Base-by-base conservation (phyloP, 192 early-diverging fungal species). In the Dimargaris cristalligena region DNA sequence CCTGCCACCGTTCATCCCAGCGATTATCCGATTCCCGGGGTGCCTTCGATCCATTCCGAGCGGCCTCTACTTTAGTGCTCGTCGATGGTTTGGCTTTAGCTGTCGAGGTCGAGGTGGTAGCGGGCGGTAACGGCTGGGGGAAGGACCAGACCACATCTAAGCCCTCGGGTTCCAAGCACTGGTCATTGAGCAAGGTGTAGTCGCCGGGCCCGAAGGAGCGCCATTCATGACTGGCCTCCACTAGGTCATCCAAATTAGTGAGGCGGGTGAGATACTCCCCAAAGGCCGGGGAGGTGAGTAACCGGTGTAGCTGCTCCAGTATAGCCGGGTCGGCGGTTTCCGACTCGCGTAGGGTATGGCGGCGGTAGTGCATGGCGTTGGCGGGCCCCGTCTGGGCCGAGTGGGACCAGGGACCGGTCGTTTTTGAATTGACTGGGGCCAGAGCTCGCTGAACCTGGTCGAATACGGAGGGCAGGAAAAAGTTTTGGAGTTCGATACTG, bases 171-270 rank as follows among this genome's bases (percentile, higher is more conserved):
- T 83, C 81, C 33, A 68, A 45, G 2, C 67, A 77, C 52, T 76
- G 73, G 51, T 83, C 81, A 52, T 80, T 72, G n/a, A 79, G 52
- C 14, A 83, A 49, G 20, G 79, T 83, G 59, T 83, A 83, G 32
- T 79, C 66, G 1, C 78, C 75, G 22, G 67, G 61, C 48, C 71
- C 67, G 52, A 83, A 80, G 63, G 65, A 66, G 30, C 81, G 66
- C 38, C 68, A 33, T 50, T 74, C 64, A 49, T 62, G 63, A 2
- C 64, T 56, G 31, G 31, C 65, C 16, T 31, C 63, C 3, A 8
- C 20, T 0, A 44, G 33, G 23, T 61, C 28, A 2, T 66, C 65
- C 9, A 74, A 59, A 26, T 62, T 62, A 1, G 72, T 68, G 30
- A 67, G 26, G 2, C 47, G 32, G 2, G 38, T 16, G 30, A 74